Evolutionary conservation across 2,329 filamentous ascomycete species (phyloP).

Genomic region (Fusarium newnesense): DNA sequence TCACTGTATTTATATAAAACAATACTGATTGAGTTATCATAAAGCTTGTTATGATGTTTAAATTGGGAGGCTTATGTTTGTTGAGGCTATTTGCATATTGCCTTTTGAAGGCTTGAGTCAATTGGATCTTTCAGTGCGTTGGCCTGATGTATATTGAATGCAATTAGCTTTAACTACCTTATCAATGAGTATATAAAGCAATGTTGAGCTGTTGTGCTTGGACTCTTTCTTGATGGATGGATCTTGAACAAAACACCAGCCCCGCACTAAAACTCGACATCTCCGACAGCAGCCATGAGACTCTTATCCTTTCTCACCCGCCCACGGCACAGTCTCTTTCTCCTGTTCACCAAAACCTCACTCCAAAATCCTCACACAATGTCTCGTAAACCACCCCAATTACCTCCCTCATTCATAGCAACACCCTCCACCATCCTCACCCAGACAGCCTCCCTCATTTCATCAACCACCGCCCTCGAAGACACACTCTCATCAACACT

Average conservation of each 20-base stretch:
- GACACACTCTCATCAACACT: slow-evolving; percentile 38
- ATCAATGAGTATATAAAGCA: not conserved
- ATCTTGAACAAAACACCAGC: not conserved
- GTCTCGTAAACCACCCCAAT: slow-evolving; percentile 33
- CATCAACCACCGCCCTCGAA: slow-evolving; percentile 28
- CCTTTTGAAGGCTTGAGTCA: too few relatives aligned
- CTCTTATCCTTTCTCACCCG: not conserved
- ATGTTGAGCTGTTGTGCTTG: not conserved
- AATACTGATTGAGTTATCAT: not conserved
- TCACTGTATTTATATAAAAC: not conserved
- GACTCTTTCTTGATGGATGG: not conserved
- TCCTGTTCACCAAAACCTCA: accelerated
- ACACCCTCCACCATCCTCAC: slow-evolving; percentile 26
- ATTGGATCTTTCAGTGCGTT: too few relatives aligned
- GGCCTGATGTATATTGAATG: too few relatives aligned
- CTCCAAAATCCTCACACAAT: not conserved
- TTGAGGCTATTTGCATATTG: too few relatives aligned
- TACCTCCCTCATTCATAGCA: slow-evolving; percentile 34
- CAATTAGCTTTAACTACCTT: too few relatives aligned
- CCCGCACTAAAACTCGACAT: slow-evolving; percentile 17
- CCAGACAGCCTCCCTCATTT: slow-evolving; percentile 49
- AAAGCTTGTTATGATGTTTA: too few relatives aligned
- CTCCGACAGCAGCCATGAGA: slow-evolving; percentile 10
- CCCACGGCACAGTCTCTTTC: not conserved
- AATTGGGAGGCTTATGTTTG: too few relatives aligned